Conservation (phyloP, 2,329 filamentous ascomycete genomes). For the Aureobasidium sp. region DNA sequence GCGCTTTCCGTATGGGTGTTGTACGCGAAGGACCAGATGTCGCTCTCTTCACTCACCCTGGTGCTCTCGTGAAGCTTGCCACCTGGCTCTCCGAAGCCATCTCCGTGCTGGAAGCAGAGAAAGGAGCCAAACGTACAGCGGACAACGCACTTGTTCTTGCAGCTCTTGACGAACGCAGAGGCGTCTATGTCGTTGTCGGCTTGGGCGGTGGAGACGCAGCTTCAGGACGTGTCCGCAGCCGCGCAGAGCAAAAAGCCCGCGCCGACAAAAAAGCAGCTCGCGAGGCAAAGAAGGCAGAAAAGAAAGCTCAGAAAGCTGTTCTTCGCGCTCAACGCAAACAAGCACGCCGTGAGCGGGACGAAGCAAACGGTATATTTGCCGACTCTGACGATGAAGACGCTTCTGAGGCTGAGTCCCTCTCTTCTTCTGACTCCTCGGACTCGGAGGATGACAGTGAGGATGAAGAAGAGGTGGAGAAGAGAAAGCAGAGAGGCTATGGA, state of each 20-base stretch:
- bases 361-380: conserved; percentile 45
- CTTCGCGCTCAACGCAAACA: conserved; percentile 50
- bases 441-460: conserved; percentile 27
- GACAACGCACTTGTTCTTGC: conserved; percentile 86
- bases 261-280: conserved; percentile 56
- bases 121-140: conserved; percentile 44
- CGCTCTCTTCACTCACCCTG: conserved; percentile 83
- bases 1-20: conserved; percentile 89
- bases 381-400: conserved; percentile 34
- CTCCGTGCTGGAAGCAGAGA: conserved; percentile 78
- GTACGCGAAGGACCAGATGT: conserved; percentile 94
- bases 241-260: conserved; percentile 43
- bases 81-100: conserved; percentile 93
- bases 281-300: conserved; percentile 42
- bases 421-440: conserved; percentile 27
- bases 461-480: conserved; percentile 49
- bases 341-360: conserved; percentile 53
- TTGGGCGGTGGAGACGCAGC: conserved; percentile 74
- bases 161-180: conserved; percentile 76
- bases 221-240: conserved; percentile 43
- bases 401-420: conserved; percentile 34
- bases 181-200: conserved; percentile 87
- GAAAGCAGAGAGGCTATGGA: conserved; percentile 59
- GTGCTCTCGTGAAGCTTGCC: conserved; percentile 85
- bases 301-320: conserved; percentile 49